Base-by-base conservation (phyloP, 129 eudicot species). In the Tanacetum coccineum region DNA sequence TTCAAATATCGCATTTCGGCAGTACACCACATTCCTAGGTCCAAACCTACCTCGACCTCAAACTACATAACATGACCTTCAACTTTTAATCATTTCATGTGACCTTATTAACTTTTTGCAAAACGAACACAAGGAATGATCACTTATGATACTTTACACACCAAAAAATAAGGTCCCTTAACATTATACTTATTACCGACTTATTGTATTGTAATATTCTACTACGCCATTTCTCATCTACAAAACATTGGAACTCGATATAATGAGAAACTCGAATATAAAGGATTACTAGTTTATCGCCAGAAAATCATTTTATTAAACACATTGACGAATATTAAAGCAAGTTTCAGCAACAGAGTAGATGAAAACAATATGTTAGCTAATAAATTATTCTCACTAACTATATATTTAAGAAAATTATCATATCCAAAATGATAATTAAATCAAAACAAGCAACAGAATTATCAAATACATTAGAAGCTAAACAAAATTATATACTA, bases 1-100 rank as follows among this genome's bases (percentile, higher is more conserved):
- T 49, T 69, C 44, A 20, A 39, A 54, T 52, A 69, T 57, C 21
- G 39, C 63, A 70, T 25, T 56, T 70, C 66, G 46, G 56, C 22
- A 44, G 55, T 11, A 13, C 28, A 26, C 30, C 20, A 46, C 74
- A 45, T 3, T 26, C 66, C 48, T 45, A 58, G 45, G 7, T 26
- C 58, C 58, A 28, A 58, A 45, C 28, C 74, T 59, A 11, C 47
- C 74, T 52, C 74, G 13, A 45, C 74, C 11, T 57, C 21, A 12
- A 56, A 58, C 9, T 3, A 69, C 25, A 44, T 4, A 14, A 12
- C 14, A 70, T 45, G 66, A 46, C 18, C 56, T 70, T 44, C 28
- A 25, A 45, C 26, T 57, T 58, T 12, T 46, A 21, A 50, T 70
- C 18, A 13, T 14, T 49, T 49, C 17, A 4, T 4, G 18, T 49